Base-by-base conservation (phyloP, 2,329 filamentous ascomycete genomes). In the Celoporthe dispersa region DNA sequence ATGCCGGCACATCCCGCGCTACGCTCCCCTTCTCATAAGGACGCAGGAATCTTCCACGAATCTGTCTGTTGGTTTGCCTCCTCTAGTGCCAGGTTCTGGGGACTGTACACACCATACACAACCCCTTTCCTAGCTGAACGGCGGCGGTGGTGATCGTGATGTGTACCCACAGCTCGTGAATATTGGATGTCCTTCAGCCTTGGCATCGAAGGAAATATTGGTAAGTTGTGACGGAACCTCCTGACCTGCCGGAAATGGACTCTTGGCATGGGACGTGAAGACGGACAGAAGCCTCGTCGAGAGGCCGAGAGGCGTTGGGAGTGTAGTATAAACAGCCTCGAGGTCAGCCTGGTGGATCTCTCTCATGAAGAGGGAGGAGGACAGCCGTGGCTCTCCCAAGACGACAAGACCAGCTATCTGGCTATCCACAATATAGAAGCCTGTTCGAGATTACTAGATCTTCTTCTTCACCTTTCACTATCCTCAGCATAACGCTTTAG, bases 41-140 rank as follows among this genome's bases (percentile, higher is more conserved):
- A n/a, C 4, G 9, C 9, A 39, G 33, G 59, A 61, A 61, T 61
- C 59, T 61, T 61, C 59, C 59, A 61, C 59, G 59, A 61, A 61
- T 61, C 59, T 37, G 8, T 25, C 59, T 12, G 1, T 61, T 61
- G 59, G 8, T 12, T 35, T 35, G 28, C 25, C 28, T 57, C 25
- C 28, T 33, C 28, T 57, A 33, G 53, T 31, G 12, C 25, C 44
- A 48, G n/a, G 22, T 8, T 11, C n/a, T n/a, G 19, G 11, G 2
- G 44, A 22, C 16, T 48, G 16, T n/a, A 48, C 44, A 48, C 19
- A 48, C 1, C 2, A 19, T 19, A 57, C 4, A 16, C 53, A 33
- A 25, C 16, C 28, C 53, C 53, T 2, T 57, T 5, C 14, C 28
- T 57, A 28, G 14, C 25, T 19, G 12, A 33, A 31, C 28, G 14